Conservation (phyloP, 2,329 filamentous ascomycete species). For the Pseudogymnoascus sp. region DNA sequence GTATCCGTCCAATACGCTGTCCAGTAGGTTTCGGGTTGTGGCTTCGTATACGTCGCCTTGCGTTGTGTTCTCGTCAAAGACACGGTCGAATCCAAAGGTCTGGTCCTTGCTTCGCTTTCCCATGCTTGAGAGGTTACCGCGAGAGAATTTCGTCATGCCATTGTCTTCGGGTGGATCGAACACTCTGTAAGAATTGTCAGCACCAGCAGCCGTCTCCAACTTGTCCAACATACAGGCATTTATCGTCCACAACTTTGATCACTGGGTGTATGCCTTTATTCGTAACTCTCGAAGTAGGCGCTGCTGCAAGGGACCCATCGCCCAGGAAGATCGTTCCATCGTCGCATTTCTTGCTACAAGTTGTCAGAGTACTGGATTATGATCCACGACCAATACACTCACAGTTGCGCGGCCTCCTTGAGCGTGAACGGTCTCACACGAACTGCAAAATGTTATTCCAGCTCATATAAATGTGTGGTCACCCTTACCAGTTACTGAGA, state of each 20-base stretch:
- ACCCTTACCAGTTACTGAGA: constrained; percentile 29
- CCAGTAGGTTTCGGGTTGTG: constrained; percentile 81
- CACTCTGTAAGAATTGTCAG: constrained; percentile 50
- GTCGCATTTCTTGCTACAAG: constrained; percentile 48
- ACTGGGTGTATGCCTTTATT: constrained; percentile 84
- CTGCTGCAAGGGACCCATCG: constrained; percentile 87
- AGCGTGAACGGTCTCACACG: constrained; percentile 72
- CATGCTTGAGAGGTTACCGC: constrained; percentile 66
- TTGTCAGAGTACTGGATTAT: constrained; percentile 15
- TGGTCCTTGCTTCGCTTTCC: constrained; percentile 96
- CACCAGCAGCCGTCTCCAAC: background rate
- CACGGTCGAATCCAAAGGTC: constrained; percentile 91
- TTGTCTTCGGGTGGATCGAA: constrained; percentile 97
- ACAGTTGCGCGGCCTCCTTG: constrained; percentile 88
- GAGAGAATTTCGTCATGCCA: constrained; percentile 79
- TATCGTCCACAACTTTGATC: constrained; percentile 93
- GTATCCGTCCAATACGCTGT: constrained; percentile 93
- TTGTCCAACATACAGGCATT: constrained; percentile 68
- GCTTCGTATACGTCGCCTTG: constrained; percentile 93
- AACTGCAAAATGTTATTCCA: constrained; percentile 37
- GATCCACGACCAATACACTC: constrained; percentile 24
- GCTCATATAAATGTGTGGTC: background rate
- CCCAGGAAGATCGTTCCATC: constrained; percentile 90
- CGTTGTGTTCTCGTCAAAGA: constrained; percentile 91
- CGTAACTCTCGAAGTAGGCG: constrained; percentile 74